phyloP scores from a whole-genome alignment of 1,284 basidiomycete species.

The Moniliophthora roreri region DNA sequence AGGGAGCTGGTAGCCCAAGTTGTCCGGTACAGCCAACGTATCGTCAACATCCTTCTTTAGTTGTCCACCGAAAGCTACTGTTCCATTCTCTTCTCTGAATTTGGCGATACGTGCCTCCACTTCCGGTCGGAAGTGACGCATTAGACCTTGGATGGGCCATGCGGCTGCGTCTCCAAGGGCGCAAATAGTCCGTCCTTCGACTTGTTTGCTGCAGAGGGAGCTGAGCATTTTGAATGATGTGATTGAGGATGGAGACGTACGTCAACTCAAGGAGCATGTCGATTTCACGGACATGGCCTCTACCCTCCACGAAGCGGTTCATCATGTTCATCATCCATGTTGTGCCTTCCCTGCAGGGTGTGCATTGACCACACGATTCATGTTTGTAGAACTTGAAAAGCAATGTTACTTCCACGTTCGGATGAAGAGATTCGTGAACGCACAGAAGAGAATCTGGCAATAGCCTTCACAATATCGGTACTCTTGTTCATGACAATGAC shows the following conservation, averaged over 20 bases:
- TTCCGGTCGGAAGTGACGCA: constrained; percentile 96
- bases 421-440: constrained; percentile 19
- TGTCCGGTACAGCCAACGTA: constrained; percentile 80
- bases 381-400: constrained; percentile 87
- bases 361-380: constrained; percentile 98
- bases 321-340: constrained; percentile 99
- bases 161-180: constrained; percentile 97
- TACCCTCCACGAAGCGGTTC: constrained; percentile 88
- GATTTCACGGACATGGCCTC: constrained; percentile 91
- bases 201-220: constrained; percentile 73
- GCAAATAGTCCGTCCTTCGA: constrained; percentile 95
- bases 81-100: constrained; percentile 80
- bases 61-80: constrained; percentile 88
- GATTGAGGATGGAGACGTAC: constrained; percentile 38
- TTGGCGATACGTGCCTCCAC: constrained; percentile 85
- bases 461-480: constrained; percentile 91
- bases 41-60: constrained; percentile 73
- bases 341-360: constrained; percentile 94
- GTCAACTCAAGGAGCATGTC: constrained; percentile 95
- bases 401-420: constrained; percentile 5
- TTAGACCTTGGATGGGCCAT: constrained; percentile 96
- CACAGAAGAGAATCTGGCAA: constrained; percentile 88
- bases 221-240: constrained; percentile 18
- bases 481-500: constrained; percentile 99
- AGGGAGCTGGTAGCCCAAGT: constrained; percentile 56